phyloP scores from a whole-genome alignment of 1,139 yeast genomes.

The Yarrowia galli region DNA sequence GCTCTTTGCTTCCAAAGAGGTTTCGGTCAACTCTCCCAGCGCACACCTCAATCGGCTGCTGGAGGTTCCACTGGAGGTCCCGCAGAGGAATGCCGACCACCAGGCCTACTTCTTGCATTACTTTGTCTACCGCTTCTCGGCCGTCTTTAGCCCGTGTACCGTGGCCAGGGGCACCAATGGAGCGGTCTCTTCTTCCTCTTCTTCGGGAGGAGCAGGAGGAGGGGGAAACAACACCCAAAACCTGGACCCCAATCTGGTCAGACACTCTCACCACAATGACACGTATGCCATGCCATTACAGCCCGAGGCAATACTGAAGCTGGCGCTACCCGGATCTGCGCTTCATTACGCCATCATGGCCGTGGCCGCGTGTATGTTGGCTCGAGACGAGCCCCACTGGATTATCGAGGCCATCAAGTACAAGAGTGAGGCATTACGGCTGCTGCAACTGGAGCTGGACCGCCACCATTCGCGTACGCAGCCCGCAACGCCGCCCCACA shows the following conservation, averaged over 20 bases:
- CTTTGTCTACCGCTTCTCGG: conserved; percentile 36
- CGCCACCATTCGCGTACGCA: conserved; percentile 13
- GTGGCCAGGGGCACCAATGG: not conserved
- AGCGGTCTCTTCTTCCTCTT: not conserved
- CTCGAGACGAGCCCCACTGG: conserved; percentile 29
- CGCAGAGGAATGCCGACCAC: conserved; percentile 24
- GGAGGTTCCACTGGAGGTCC: conserved; percentile 17
- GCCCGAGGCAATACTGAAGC: conserved; percentile 30
- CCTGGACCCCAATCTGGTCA: conserved; percentile 18
- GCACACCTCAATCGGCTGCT: conserved; percentile 21
- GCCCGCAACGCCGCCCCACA: conserved; percentile 13
- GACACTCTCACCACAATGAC: conserved; percentile 8
- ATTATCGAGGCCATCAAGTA: conserved; percentile 30
- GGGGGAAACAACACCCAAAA: too few species aligned
- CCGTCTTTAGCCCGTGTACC: conserved; percentile 30
- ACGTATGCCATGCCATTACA: conserved; percentile 30
- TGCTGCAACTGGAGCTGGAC: conserved; percentile 22
- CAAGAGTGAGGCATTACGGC: conserved; percentile 27
- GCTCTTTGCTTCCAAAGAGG: conserved; percentile 32
- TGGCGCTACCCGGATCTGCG: conserved; percentile 14
- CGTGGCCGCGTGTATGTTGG: conserved; percentile 26
- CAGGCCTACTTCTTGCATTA: conserved; percentile 27
- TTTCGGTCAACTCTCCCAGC: conserved; percentile 20
- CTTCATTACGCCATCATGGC: conserved; percentile 29
- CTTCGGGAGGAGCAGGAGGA: too few species aligned